Evolutionary conservation across 305 asterid species (phyloP), one percentile per base, ranked within the genome.

Genomic region (Rubia peregrina): DNA sequence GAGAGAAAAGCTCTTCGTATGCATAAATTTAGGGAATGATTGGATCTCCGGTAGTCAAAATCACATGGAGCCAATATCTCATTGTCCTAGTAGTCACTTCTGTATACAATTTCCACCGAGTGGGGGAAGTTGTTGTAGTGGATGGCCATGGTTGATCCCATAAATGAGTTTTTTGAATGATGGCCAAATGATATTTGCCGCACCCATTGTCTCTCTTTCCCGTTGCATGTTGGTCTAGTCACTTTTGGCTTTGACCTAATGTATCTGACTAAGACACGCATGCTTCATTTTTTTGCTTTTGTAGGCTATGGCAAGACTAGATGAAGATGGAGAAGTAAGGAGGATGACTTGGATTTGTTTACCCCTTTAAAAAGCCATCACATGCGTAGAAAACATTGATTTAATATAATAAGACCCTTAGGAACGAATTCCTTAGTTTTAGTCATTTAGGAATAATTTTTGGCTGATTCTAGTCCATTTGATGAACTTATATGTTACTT

Each of bases 221-320:
- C 36, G 24, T 57, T 43, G 57, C 44, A 48, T 66, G 75, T 75
- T 75, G 19, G 30, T 66, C 48, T 72, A 74, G 60, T 80, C 69
- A 64, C 55, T 21, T 76, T 51, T 78, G 46, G 80, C 73, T 55
- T 60, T 70, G 24, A 73, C 75, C 74, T 73, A 41, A 74, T 70
- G 77, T 74, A 67, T 68, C 75, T 83, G 79, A 79, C 82, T 66
- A 74, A 83, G 81, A 74, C 70, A 74, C 79, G 83, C 80, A 80
- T 76, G 69, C 82, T 81, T 87, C 91, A 61, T 74, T 49, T 51
- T 83, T 80, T 89, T 82, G 86, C 80, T 85, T 77, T 85, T 92
- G 96, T 90, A 87, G 95, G 97, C 83, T 71, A 74, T 81, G 88
- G 82, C 86, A 78, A 87, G 91, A 90, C 95, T 89, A 92, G 95